Evolutionary conservation across 1,139 yeast species (phyloP).

Genomic region (Diutina sp.): DNA sequence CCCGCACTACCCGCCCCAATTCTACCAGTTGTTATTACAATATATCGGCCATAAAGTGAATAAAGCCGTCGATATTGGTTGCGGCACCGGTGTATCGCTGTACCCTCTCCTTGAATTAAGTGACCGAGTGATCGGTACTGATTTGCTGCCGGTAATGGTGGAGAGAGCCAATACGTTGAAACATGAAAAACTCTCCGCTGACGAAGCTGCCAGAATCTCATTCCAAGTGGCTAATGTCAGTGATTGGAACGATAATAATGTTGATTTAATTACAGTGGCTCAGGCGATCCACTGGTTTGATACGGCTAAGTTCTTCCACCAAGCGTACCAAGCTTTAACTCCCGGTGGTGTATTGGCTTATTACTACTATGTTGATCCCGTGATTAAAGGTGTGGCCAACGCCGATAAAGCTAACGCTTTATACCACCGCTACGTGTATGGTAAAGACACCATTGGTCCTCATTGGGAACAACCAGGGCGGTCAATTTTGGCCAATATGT

Average conservation of each 20-base stretch:
- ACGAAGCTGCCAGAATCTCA: constrained; percentile 13
- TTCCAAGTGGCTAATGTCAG: constrained; percentile 26
- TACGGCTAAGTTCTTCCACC: neutral
- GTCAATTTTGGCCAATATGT: constrained; percentile 15
- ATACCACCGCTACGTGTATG: constrained; percentile 22
- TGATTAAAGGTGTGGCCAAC: constrained; percentile 16
- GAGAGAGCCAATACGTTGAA: constrained; percentile 19
- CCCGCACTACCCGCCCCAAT: constrained; percentile 49
- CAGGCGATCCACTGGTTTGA: constrained; percentile 36
- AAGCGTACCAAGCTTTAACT: constrained; percentile 5
- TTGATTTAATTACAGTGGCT: constrained; percentile 31
- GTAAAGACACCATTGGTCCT: constrained; percentile 25
- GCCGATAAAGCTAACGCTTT: constrained; percentile 10
- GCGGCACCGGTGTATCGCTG: constrained; percentile 30
- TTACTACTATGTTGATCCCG: constrained; percentile 31
- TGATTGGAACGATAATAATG: constrained; percentile 11
- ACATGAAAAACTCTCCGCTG: constrained; percentile 11
- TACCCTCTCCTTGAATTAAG: constrained; percentile 22
- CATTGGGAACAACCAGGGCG: constrained; percentile 37
- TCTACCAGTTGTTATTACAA: constrained; percentile 30
- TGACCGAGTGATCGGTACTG: constrained; percentile 20
- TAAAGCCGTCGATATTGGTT: constrained; percentile 22
- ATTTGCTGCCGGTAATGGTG: constrained; percentile 22
- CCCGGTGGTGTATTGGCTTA: constrained; percentile 29
- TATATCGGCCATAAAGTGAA: constrained; percentile 11